Evolutionary conservation across 2,329 filamentous ascomycete species (phyloP), one percentile per base, ranked within the genome.

Genomic region (Paecilomyces sp.): DNA sequence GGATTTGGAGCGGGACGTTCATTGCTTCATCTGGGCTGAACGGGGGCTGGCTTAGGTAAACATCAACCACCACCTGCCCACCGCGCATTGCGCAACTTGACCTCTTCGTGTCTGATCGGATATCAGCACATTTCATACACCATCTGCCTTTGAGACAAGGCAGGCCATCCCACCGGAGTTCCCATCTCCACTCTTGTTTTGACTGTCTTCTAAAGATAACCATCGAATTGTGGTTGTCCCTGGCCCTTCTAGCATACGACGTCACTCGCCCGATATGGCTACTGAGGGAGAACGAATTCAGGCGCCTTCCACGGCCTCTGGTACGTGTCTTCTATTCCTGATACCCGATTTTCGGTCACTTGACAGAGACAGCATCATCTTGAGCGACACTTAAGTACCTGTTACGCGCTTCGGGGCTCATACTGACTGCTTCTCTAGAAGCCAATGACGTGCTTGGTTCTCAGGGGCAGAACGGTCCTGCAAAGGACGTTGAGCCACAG

Each of bases 81-180:
- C 41, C 41, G 41, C 13, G n/a, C 41, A 71, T 69, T 62, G 64
- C 66, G 67, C 70, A 68, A 72, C 68, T 66, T 73, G 68, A 69
- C 60, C 59, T 68, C 63, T 61, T 60, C 55, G 55, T 58, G 59
- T 60, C 60, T 57, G 59, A 55, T 41, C 62, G 56, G 64, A 3
- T 47, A 18, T 47, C 41, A n/a, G 9, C 41, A 18, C 41, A 18
- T 47, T 47, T 9, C 41, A 47, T 47, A 22, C 41, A 18, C n/a
- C 18, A 9, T 47, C 15, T 3, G 5, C 41, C n/a, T 18, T n/a
- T 33, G 31, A 47, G 18, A 47, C 41, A 47, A 47, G 18, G n/a
- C 41, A 18, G 41, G 3, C 18, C 18, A 7, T 47, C 41, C 18
- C 8, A 47, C 7, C n/a, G 15, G 9, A 15, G 36, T 22, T 47